Evolutionary conservation across 2,329 filamentous ascomycete species (phyloP).

Genomic region (Ophiostoma angusticollis): DNA sequence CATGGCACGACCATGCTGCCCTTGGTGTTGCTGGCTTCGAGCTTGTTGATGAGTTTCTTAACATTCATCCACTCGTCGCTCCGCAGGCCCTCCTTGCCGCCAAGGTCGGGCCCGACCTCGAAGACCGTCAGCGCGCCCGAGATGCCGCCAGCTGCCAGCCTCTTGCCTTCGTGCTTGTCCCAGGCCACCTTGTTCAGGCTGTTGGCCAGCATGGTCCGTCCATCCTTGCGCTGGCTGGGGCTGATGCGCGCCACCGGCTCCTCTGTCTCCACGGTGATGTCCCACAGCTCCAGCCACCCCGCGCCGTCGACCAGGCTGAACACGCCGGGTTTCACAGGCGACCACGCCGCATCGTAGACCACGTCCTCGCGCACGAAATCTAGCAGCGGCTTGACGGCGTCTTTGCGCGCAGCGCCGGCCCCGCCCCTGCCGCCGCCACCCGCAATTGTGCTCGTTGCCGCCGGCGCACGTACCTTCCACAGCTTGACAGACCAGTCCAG

Average conservation of each 20-base stretch:
- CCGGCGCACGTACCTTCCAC: slow-evolving; percentile 82
- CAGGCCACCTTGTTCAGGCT: slow-evolving; percentile 91
- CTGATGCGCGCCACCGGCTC: slow-evolving; percentile 74
- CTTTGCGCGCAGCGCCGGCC: slow-evolving; percentile 25
- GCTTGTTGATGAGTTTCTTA: slow-evolving; percentile 71
- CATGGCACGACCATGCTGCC: too few species aligned
- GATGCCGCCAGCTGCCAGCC: slow-evolving; percentile 80
- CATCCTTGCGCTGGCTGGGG: slow-evolving; percentile 53
- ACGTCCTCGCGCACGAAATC: slow-evolving; percentile 92
- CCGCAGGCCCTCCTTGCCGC: slow-evolving; percentile 71
- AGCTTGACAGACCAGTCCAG: slow-evolving; percentile 96
- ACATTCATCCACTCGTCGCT: slow-evolving; percentile 87
- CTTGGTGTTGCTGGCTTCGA: slow-evolving; percentile 49
- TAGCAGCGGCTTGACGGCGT: slow-evolving; percentile 58
- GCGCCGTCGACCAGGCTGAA: slow-evolving; percentile 92
- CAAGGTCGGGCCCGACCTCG: slow-evolving; percentile 71
- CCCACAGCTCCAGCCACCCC: slow-evolving; percentile 88
- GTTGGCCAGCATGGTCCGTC: slow-evolving; percentile 59
- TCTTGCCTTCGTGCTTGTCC: slow-evolving; percentile 80
- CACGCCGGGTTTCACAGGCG: slow-evolving; percentile 81
- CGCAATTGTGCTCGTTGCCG: slow-evolving; percentile 49
- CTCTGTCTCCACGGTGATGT: slow-evolving; percentile 83
- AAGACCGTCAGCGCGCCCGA: slow-evolving; percentile 87
- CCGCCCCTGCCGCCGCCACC: slow-evolving; percentile 18
- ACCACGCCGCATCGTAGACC: slow-evolving; percentile 94